Evolutionary conservation across 495 filamentous ascomycete species (phyloP).

Genomic region (Barbatosphaeria neglecta): DNA sequence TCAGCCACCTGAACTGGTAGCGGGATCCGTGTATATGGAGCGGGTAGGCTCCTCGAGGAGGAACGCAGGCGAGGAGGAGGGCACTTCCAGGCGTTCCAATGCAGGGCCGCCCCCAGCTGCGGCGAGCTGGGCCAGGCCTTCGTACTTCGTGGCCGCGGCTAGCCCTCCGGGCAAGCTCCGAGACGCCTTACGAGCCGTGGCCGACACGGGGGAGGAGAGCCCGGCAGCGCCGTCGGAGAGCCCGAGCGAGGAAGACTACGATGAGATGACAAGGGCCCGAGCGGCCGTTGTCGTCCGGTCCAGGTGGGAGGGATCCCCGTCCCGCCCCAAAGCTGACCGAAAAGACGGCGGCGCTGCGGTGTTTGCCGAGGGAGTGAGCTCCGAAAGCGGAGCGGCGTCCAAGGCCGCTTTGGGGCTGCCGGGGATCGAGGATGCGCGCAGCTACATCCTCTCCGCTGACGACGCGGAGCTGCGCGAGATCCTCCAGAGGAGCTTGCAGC

Average conservation of each 20-base stretch:
- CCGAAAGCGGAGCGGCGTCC: constrained; percentile 13
- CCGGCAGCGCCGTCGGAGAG: constrained; percentile 7
- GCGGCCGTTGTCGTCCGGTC: constrained; percentile 9
- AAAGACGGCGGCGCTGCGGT: constrained; percentile 36
- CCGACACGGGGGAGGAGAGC: neutral
- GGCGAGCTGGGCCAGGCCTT: neutral
- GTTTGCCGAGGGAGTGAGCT: constrained; percentile 19
- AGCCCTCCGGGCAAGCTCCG: neutral
- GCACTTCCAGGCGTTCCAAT: too few relatives aligned
- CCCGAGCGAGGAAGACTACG: constrained; percentile 21
- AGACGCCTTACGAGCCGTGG: neutral
- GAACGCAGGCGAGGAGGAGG: too few relatives aligned
- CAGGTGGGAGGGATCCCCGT: constrained; percentile 2
- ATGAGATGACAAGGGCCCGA: constrained; percentile 12
- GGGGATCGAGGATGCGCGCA: neutral
- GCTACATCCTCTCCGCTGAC: constrained; percentile 44
- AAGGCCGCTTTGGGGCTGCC: neutral
- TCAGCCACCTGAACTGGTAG: too few relatives aligned
- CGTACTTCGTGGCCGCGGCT: neutral
- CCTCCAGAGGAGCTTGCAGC: constrained; percentile 33
- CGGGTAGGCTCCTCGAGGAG: too few relatives aligned
- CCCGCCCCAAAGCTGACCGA: constrained; percentile 9
- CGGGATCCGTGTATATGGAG: too few relatives aligned
- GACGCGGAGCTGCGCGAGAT: constrained; percentile 44
- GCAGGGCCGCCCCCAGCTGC: neutral